These are phyloP conservation scores for Scalesia atractyloides DNA, from an alignment of 129 eudicot species.

Conservation along the genomic window DNA sequence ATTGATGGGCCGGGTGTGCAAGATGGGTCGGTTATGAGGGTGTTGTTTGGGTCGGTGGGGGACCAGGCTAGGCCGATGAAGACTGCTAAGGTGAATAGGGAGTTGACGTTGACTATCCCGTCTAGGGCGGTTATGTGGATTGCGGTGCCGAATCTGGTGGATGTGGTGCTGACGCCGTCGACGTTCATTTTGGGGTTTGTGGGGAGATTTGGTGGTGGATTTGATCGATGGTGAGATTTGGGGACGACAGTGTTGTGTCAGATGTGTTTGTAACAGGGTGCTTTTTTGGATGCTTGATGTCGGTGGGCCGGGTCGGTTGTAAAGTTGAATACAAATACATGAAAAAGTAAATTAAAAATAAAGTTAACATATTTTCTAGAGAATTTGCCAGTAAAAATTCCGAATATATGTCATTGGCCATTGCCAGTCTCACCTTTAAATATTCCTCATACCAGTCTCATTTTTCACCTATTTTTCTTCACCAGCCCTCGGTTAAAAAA, in stretches of 20 bases:
- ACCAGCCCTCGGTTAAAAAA: too few species aligned
- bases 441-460: too few species aligned
- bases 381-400: too few species aligned
- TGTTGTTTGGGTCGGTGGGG: slow-evolving; percentile 68
- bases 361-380: too few species aligned
- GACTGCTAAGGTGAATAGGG: slow-evolving; percentile 87
- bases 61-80: slow-evolving; percentile 93
- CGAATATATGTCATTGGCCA: too few species aligned
- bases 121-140: slow-evolving; percentile 79
- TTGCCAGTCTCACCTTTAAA: too few species aligned
- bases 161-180: background rate
- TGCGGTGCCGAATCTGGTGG: slow-evolving; percentile 41
- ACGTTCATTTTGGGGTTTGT: slow-evolving; percentile 20
- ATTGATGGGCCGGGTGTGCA: slow-evolving; percentile 46
- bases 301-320: slow-evolving; percentile 6
- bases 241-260: slow-evolving; percentile 11
- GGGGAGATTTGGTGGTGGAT: background rate
- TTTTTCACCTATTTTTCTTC: too few species aligned
- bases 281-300: slow-evolving; percentile 1
- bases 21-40: slow-evolving; percentile 42
- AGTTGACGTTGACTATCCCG: slow-evolving; percentile 77
- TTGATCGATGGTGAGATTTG: slow-evolving; percentile 15
- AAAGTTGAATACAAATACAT: background rate
- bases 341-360: too few species aligned
- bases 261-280: background rate